Base-by-base conservation (phyloP, 2,329 filamentous ascomycete species). In the Thelonectria rubi region DNA sequence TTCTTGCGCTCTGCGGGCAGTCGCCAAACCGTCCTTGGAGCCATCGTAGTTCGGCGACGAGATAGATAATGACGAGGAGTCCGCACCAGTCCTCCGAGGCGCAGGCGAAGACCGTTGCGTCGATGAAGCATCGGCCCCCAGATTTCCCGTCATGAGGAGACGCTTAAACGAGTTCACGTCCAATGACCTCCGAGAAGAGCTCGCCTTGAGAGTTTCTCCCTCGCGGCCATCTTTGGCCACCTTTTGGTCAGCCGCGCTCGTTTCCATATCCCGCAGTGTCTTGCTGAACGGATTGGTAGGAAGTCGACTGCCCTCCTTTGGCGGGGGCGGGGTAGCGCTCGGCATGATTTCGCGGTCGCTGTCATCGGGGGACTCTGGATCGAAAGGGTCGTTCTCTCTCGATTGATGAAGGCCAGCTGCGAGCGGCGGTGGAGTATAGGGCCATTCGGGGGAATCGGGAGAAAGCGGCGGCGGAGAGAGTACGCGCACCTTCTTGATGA, bases 91-190 rank as follows among this genome's bases (percentile, higher is more conserved):
- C 39, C 49, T 65, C 11, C 55, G 56, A 34, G 55, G 47, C 2
- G 51, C 51, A 42, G 51, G 56, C 47, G 49, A 60, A 3, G 63
- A 59, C 51, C 65, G 61, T 21, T 63, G 62, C 10, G 24, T 37
- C 14, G 63, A 53, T 40, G 56, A 30, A 42, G 55, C 53, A 45
- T 64, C 65, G 10, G 60, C 60, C 6, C 62, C 83, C 37, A 85
- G 74, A 69, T 88, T 86, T 18, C 92, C 92, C 0, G 91, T 95
- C 78, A 95, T 81, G 49, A 95, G 82, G 63, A 95, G 78, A 61
- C 89, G 84, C 72, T 88, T 89, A 78, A 95, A 95, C 8, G 91
- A 88, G 72, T 92, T 88, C 1, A 94, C 92, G 72, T 95, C 91
- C 65, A 94, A 77, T 0, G 86, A 82, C 17, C 75, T 78, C 66